Evolutionary conservation across 306 rosid species (phyloP).

Genomic region (Trifolium subterraneum): DNA sequence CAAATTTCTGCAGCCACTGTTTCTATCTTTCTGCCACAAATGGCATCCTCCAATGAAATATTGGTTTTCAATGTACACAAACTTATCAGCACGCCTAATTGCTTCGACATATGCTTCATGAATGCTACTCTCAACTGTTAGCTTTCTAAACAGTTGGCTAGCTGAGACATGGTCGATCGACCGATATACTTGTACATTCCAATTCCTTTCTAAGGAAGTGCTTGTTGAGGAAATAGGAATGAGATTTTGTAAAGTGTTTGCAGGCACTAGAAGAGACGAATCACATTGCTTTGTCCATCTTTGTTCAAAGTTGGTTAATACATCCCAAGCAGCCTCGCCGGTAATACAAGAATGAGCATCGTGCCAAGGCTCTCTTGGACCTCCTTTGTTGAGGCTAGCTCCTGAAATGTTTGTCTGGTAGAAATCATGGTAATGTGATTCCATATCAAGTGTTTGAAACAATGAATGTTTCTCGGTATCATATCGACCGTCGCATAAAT

Average conservation of each 20-base stretch:
- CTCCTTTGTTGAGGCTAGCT: slow-evolving; percentile 77
- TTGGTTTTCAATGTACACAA: slow-evolving; percentile 90
- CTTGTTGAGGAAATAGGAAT: slow-evolving; percentile 53
- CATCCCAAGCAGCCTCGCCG: slow-evolving; percentile 91
- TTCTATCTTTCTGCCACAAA: slow-evolving; percentile 75
- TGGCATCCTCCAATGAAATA: slow-evolving; percentile 92
- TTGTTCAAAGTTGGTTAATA: slow-evolving; percentile 86
- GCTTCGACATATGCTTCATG: slow-evolving; percentile 92
- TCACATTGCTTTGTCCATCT: slow-evolving; percentile 87
- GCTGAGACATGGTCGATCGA: slow-evolving; percentile 84
- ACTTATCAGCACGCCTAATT: slow-evolving; percentile 80
- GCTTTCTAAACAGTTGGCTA: slow-evolving; percentile 64
- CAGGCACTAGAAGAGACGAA: slow-evolving; percentile 66
- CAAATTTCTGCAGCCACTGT: slow-evolving; percentile 80
- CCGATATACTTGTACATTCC: slow-evolving; percentile 90
- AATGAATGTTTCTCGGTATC: slow-evolving; percentile 87
- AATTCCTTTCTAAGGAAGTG: slow-evolving; percentile 50
- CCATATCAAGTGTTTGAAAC: slow-evolving; percentile 64
- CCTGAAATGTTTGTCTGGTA: slow-evolving; percentile 82
- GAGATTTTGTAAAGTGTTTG: slow-evolving; percentile 55
- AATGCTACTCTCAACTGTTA: slow-evolving; percentile 82
- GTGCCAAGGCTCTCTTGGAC: slow-evolving; percentile 98
- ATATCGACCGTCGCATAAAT: slow-evolving; percentile 86
- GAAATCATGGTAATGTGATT: slow-evolving; percentile 68
- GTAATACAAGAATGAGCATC: slow-evolving; percentile 91